Base-by-base conservation (phyloP, 257 asterid species). In the Lycium ferocissimum region DNA sequence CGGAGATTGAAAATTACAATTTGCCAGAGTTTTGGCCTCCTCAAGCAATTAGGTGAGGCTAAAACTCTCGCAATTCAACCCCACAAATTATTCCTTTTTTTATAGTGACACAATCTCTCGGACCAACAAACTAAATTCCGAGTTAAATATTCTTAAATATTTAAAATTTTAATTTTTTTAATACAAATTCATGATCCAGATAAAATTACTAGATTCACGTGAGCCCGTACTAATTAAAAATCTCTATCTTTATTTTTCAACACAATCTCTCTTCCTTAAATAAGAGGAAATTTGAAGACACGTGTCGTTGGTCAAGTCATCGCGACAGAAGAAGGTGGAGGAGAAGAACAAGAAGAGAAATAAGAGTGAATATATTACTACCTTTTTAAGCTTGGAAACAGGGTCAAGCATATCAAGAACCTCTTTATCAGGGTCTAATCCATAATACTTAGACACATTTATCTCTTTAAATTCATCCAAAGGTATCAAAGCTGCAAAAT, bases 371-470 rank as follows among this genome's bases (percentile, higher is more conserved):
- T 15, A 18, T 22, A 6, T 7, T 38, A 3, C 9, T 79, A 94
- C 98, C 88, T 71, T 83, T 84, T 83, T 90, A 62, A 79, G 83
- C 87, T 62, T 89, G 89, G 95, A 83, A 73, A 91, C 88, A 8
- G 85, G 65, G 38, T 91, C 91, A 37, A 94, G 98, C 94, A 93
- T 84, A 75, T 92, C 93, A 83, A 94, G 97, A 91, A 92, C 92
- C 81, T 91, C 92, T 65, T 93, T 87, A 80, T 94, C 97, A 84
- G 96, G 97, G 85, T 59, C 87, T 53, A 94, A 92, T 37, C 98
- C 97, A 85, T 94, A 94, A 45, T 80, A 78, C 76, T 93, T 90
- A 18, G 92, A 88, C 9, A 93, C 93, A 49, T 88, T 91, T 4
- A 88, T 90, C 82, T 92, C 94, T 81, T 91, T 90, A 57, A 93